These are phyloP conservation scores for Echria macrotheca DNA, from an alignment of 495 filamentous ascomycete genomes.

Conservation along the genomic window DNA sequence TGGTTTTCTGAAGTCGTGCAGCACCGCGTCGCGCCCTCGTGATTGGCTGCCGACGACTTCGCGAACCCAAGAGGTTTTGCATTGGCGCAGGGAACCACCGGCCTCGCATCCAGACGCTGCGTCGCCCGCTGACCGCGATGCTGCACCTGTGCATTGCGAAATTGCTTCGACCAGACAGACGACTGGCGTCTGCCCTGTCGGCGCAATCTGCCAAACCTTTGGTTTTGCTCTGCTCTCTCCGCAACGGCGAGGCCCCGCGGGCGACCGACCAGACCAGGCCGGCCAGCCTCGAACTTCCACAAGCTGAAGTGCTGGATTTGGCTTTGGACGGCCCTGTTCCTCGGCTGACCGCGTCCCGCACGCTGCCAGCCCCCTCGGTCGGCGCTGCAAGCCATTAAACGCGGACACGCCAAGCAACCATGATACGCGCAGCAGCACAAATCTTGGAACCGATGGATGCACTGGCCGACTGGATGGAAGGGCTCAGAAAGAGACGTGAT, in stretches of 20 bases:
- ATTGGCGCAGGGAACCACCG: conserved; percentile 19
- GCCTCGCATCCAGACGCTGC: conserved; percentile 12
- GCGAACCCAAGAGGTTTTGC: conserved; percentile 10
- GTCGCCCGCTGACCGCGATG: conserved; percentile 8
- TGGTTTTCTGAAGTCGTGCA: conserved; percentile 26
- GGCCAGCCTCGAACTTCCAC: not conserved
- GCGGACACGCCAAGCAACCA: conserved; percentile 26
- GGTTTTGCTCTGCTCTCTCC: not conserved
- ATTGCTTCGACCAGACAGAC: conserved; percentile 5
- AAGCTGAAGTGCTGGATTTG: not conserved
- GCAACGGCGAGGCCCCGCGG: not conserved
- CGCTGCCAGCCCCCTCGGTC: conserved; percentile 1
- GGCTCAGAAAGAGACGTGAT: conserved; percentile 19
- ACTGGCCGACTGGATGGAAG: conserved; percentile 13
- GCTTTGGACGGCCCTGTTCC: too few relatives aligned
- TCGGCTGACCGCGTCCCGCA: not conserved
- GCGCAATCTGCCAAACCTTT: conserved; percentile 4
- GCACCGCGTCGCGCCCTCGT: conserved; percentile 25
- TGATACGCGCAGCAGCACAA: conserved; percentile 27
- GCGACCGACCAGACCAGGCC: not conserved
- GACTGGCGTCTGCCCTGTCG: conserved; percentile 2
- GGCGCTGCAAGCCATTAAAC: conserved; percentile 27
- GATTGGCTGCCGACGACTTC: conserved; percentile 25
- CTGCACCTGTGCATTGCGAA: conserved; percentile 7
- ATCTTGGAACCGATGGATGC: conserved; percentile 20